Conservation (phyloP, 108 stramenopile species). For the Nannochloropsis gaditana region DNA sequence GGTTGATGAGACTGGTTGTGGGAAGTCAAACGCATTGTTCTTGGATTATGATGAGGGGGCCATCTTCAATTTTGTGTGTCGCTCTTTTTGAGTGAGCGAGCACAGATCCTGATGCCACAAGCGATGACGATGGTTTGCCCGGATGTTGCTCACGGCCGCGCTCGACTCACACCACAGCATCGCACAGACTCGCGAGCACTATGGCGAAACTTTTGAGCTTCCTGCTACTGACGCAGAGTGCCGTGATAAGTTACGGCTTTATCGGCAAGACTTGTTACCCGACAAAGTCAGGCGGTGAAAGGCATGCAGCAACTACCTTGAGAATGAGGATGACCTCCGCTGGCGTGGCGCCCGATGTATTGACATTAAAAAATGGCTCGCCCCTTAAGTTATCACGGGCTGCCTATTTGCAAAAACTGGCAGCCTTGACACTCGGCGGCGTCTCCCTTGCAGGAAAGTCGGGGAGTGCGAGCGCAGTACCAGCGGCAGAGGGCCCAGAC, state of each 20-base stretch:
- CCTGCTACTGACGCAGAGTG: not conserved
- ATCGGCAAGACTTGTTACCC: no score
- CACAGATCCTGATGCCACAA: no score
- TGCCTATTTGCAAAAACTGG: not conserved
- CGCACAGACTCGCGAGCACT: not conserved
- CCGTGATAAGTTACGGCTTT: not conserved
- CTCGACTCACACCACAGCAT: not conserved
- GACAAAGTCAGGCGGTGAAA: no score
- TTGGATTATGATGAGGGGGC: no score
- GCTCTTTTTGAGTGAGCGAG: no score
- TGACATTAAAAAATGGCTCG: no score
- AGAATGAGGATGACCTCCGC: not conserved
- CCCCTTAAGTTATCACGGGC: not conserved
- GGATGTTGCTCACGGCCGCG: no score
- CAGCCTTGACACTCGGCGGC: slow-evolving; percentile 1
- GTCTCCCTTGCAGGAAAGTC: not conserved
- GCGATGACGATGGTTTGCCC: no score
- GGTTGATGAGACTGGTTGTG: no score
- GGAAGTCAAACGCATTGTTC: no score
- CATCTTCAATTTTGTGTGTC: no score
- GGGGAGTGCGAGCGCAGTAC: not conserved
- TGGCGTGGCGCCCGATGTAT: no score
- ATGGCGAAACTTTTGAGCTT: not conserved
- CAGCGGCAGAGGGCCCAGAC: slow-evolving; percentile 1
- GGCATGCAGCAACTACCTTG: not conserved